A percentile compares a stretch with the other conserved stretches of the same genome.
These are phyloP conservation scores for Musa beccarii DNA, from an alignment of 176 grass and related monocot genomes.

Conservation along the genomic window DNA sequence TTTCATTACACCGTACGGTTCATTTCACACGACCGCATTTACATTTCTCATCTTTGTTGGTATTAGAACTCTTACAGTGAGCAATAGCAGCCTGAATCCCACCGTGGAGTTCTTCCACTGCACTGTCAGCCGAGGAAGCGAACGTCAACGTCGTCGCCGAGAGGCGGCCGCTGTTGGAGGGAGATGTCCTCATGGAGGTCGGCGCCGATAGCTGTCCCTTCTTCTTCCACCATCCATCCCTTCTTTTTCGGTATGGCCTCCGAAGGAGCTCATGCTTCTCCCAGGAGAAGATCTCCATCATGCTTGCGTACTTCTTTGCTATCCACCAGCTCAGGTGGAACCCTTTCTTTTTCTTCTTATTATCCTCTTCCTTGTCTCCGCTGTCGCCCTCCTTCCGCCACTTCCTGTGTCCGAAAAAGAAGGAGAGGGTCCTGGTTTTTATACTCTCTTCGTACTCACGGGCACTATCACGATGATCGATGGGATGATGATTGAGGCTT, in stretches of 20 bases:
- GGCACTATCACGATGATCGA: background rate
- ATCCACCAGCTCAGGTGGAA: background rate
- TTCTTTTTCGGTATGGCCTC: background rate
- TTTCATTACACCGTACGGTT: too few relatives aligned
- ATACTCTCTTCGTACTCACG: background rate
- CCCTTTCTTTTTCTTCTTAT: background rate
- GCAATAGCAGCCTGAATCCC: background rate
- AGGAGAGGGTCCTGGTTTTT: background rate
- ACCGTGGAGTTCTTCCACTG: background rate
- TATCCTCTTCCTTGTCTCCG: background rate
- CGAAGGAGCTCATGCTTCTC: background rate
- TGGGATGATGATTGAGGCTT: background rate
- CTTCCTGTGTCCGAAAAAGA: background rate
- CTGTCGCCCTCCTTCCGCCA: background rate
- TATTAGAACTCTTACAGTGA: background rate
- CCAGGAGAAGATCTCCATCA: background rate
- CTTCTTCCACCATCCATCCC: conserved; percentile 3
- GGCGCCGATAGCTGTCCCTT: conserved; percentile 4
- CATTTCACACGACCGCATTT: background rate
- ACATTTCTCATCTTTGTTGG: background rate
- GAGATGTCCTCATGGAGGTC: background rate
- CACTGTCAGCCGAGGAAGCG: background rate
- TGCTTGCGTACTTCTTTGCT: background rate
- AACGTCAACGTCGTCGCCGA: background rate
- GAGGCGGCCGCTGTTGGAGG: background rate